Evolutionary conservation across 805 yeast species (phyloP).

Genomic region (Ogataea siamensis): DNA sequence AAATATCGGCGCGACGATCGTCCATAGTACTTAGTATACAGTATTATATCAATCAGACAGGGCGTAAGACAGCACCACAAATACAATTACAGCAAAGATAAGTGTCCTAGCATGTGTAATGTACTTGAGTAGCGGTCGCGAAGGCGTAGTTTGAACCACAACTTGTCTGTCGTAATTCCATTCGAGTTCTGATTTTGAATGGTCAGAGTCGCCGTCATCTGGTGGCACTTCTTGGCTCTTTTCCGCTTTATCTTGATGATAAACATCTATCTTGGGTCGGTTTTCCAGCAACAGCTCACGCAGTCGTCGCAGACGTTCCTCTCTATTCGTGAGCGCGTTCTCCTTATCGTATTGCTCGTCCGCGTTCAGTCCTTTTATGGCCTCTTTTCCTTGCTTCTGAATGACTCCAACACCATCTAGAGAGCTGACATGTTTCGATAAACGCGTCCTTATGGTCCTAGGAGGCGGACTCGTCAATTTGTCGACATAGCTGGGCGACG

Average conservation of each 20-base stretch:
- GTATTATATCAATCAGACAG: constrained; percentile 12
- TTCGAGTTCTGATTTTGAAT: too few species aligned
- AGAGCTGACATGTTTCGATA: constrained; percentile 1
- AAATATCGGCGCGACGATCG: constrained; percentile 15
- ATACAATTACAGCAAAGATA: not conserved
- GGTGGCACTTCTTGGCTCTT: too few species aligned
- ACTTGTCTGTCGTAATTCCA: too few species aligned
- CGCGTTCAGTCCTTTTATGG: too few species aligned
- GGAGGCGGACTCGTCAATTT: constrained; percentile 1
- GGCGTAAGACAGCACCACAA: constrained; percentile 8
- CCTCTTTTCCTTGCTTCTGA: too few species aligned
- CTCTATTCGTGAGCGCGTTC: not conserved
- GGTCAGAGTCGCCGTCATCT: too few species aligned
- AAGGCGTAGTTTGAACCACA: too few species aligned
- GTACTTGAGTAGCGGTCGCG: too few species aligned
- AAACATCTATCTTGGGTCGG: not conserved
- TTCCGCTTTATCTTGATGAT: too few species aligned
- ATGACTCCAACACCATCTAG: not conserved
- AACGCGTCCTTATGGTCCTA: constrained; percentile 4
- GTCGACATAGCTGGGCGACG: not conserved
- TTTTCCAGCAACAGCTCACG: not conserved
- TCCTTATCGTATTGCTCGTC: too few species aligned
- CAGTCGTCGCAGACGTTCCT: not conserved
- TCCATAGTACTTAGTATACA: constrained; percentile 12
- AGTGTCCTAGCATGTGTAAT: too few species aligned